These are phyloP conservation scores for Neurospora cerealis DNA, from an alignment of 495 filamentous ascomycete species.

Conservation along the genomic window DNA sequence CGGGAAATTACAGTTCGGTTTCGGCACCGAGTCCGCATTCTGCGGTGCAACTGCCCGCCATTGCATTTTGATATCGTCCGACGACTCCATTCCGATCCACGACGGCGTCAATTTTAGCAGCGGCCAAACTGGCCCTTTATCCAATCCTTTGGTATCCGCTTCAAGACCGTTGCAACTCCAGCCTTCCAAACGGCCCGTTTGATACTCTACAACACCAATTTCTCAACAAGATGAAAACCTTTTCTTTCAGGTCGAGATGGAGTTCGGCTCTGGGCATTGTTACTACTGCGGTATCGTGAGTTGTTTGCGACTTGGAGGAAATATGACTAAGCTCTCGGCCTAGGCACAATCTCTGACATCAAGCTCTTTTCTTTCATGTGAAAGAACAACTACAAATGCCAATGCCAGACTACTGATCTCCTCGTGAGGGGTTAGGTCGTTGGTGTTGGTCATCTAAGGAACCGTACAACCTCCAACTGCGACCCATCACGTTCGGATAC, in stretches of 20 bases:
- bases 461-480: background rate
- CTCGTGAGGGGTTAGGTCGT: background rate
- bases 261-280: background rate
- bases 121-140: background rate
- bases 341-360: no score
- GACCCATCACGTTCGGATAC: background rate
- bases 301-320: background rate
- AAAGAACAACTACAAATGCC: background rate
- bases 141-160: background rate
- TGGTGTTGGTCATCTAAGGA: background rate
- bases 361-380: background rate
- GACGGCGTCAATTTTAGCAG: background rate
- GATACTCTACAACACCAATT: background rate
- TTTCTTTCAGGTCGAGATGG: background rate
- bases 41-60: background rate
- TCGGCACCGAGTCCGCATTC: background rate
- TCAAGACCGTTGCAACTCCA: background rate
- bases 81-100: background rate
- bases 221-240: background rate
- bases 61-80: background rate
- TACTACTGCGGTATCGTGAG: background rate
- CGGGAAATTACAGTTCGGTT: background rate
- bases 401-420: background rate
- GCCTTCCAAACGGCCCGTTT: background rate
- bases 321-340: background rate